Evolutionary conservation across 129 eudicot genomes (phyloP), one percentile per base, ranked within the genome.

Genomic region (Tanacetum coccineum): DNA sequence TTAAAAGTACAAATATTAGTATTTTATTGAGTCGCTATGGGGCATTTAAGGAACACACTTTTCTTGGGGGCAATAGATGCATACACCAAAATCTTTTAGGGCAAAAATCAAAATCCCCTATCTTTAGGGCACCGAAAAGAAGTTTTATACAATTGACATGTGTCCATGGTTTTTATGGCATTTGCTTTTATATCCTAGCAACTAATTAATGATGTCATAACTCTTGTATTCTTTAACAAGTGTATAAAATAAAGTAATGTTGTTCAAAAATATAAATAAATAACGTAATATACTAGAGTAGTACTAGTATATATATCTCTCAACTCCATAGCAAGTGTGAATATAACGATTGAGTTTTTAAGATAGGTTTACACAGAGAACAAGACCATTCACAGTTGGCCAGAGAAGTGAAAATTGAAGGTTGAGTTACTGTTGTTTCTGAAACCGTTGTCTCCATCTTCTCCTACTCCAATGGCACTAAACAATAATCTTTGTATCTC

Each of bases 331-430:
- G 64, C 71, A 59, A 36, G 58, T 53, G 59, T 76, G 70, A 21
- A 61, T 19, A 46, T 15, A 22, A 59, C 60, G 56, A 50, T 59
- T 17, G 8, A 13, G n/a, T 28, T 45, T 13, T 67, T 67, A 44
- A 50, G 18, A 68, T 53, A 56, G 46, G 66, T 64, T n/a, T 73
- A 63, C 75, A 73, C 84, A 79, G 64, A 82, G 86, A 78, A 76
- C 70, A 79, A 85, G 83, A 78, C 92, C 87, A 88, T 85, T 76
- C 84, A 83, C 77, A 68, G 62, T 72, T 6, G 81, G 85, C 85
- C 87, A 80, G 80, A 59, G 59, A 39, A 62, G 58, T 40, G 44
- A 71, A 56, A 55, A 20, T 53, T 66, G 70, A 80, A 68, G 55
- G 66, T 64, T 25, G 12, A 68, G 45, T 55, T 25, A 47, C 42